These are phyloP conservation scores for Geranium brycei DNA, from an alignment of 345 rosid genomes.

Conservation along the genomic window DNA sequence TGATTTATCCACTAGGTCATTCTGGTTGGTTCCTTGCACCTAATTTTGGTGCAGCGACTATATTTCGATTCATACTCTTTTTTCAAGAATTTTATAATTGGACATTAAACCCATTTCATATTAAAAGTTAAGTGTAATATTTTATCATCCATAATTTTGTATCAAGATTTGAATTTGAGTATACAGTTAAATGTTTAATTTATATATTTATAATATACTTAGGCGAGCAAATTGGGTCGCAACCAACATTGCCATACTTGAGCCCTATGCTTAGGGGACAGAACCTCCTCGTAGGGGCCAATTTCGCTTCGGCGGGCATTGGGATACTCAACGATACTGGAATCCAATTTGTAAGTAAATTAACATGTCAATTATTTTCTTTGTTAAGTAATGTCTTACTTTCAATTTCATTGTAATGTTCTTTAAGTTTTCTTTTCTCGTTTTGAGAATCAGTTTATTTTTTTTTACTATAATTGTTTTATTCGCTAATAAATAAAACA, in stretches of 20 bases:
- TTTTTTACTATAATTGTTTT: no score
- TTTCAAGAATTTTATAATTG: background rate
- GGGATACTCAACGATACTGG: conserved; percentile 93
- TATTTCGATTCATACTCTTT: conserved; percentile 3
- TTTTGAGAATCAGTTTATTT: no score
- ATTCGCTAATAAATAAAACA: conserved; percentile 10
- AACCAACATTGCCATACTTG: conserved; percentile 61
- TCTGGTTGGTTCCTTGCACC: conserved; percentile 1
- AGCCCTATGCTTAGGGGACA: conserved; percentile 51
- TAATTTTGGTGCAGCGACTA: conserved; percentile 4
- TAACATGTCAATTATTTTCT: no score
- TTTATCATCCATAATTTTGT: no score
- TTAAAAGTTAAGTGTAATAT: no score
- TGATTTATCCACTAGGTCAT: background rate
- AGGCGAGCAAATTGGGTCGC: conserved; percentile 65
- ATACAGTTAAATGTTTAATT: no score
- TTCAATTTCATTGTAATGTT: no score
- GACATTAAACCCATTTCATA: background rate
- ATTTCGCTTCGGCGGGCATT: conserved; percentile 91
- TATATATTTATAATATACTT: conserved; percentile 14
- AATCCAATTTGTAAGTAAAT: conserved; percentile 57
- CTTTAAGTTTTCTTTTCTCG: no score
- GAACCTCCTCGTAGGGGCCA: conserved; percentile 65
- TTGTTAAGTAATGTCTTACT: no score
- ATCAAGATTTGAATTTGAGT: no score